Conservation (phyloP, 805 yeast genomes). For the Candida sithepensis region DNA sequence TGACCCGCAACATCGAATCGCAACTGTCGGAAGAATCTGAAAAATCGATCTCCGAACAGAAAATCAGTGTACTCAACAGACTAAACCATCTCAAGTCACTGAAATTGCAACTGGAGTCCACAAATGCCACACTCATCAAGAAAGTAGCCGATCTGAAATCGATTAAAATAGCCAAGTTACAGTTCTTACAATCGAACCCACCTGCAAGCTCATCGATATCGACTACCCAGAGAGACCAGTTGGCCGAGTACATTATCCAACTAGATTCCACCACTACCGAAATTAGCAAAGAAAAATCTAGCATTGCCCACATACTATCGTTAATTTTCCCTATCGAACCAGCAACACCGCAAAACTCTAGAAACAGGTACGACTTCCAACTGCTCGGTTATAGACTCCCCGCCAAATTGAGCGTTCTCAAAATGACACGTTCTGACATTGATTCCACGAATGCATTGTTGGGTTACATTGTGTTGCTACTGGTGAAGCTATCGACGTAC, state of each 20-base stretch:
- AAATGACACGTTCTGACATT: slow-evolving; percentile 31
- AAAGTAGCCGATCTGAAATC: not conserved
- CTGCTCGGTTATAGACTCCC: slow-evolving; percentile 33
- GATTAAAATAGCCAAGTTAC: not conserved
- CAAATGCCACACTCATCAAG: not conserved
- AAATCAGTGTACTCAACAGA: not conserved
- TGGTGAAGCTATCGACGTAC: slow-evolving; percentile 37
- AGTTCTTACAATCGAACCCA: not conserved
- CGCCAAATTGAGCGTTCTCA: slow-evolving; percentile 10
- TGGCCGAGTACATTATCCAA: slow-evolving; percentile 11
- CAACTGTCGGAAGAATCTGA: not conserved
- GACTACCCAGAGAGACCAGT: slow-evolving; percentile 8
- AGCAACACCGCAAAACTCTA: slow-evolving; percentile 13
- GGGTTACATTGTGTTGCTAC: slow-evolving; percentile 43
- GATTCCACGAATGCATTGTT: slow-evolving; percentile 44
- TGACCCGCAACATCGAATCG: slow-evolving; percentile 9
- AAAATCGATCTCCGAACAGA: not conserved
- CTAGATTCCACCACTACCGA: slow-evolving; percentile 10
- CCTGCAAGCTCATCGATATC: not conserved
- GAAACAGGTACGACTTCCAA: slow-evolving; percentile 25
- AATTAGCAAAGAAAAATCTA: slow-evolving; percentile 22
- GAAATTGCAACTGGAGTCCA: not conserved
- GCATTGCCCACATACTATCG: slow-evolving; percentile 21
- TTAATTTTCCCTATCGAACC: slow-evolving; percentile 32
- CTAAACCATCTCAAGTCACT: not conserved